Base-by-base conservation (phyloP, 2,329 filamentous ascomycete species). In the Alternaria tenuissima region DNA sequence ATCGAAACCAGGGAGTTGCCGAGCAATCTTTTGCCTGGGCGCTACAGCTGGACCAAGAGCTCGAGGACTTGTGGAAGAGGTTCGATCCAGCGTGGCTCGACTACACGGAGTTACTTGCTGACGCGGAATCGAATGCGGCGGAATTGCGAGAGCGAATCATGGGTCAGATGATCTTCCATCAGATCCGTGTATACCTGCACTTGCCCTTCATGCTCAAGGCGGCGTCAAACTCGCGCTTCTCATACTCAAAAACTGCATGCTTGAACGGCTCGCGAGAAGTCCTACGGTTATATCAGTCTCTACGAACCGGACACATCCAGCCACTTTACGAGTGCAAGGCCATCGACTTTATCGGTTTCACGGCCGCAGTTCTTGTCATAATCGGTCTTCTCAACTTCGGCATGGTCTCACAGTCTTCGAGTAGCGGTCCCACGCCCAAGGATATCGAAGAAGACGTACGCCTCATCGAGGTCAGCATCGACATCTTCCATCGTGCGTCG, bases 321-420 rank as follows among this genome's bases (percentile, higher is more conserved):
- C 78, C 78, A 11, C 66, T 81, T 0, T 82, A 81, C 66, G 80
- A 83, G 58, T 83, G 81, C 73, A 82, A 81, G 57, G 79, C 80
- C 8, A 71, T 81, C 18, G 82, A 83, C 63, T 83, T 83, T 59
- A 76, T 82, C 39, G 81, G 77, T 38, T 83, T 83, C 68, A 83
- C 80, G 1, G 76, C 79, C 6, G 78, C 81, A 3, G 75, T 82
- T 1, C 71, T 83, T 22, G 69, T 83, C 32, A 70, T 81, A 9
- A 73, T 83, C n/a, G 79, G 80, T 2, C 71, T 81, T 7, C 71
- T 81, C 62, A 78, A 78, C 52, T 79, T 77, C 44, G 73, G 75
- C 44, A 55, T 62, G 6, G 56, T 43, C 5, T 38, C 34, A 7
- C 59, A 56, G 0, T 42, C 54, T 20, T 55, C 53, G 7, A 42